phyloP scores from a whole-genome alignment of 2,329 filamentous ascomycete species.

The Metarhizium sp. region DNA sequence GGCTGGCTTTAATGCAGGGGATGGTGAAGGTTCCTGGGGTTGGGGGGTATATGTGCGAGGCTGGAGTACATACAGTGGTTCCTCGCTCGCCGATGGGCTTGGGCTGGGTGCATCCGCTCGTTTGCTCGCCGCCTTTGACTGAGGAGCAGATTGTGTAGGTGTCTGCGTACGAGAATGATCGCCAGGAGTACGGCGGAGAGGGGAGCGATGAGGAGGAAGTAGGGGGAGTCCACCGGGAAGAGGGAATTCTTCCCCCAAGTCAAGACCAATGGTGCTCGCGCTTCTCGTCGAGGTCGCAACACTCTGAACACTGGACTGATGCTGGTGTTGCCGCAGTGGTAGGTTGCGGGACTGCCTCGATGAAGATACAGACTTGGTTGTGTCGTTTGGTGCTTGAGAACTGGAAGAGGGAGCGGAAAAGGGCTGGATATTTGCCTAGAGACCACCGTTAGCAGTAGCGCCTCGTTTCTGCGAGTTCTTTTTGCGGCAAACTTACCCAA shows the following conservation, averaged over 20 bases:
- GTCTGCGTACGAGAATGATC: background rate
- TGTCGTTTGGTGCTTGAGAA: background rate
- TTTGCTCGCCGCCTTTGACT: background rate
- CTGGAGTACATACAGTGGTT: constrained; percentile 42
- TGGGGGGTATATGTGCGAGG: constrained; percentile 47
- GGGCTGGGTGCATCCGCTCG: constrained; percentile 1
- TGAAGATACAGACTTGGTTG: constrained; percentile 4
- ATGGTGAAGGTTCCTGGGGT: background rate
- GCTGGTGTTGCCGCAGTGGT: background rate
- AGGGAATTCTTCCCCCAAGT: constrained; percentile 13
- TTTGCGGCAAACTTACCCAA: constrained; percentile 44
- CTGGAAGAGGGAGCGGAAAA: constrained; percentile 9
- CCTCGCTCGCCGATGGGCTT: constrained; percentile 18
- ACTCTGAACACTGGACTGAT: constrained; percentile 11
- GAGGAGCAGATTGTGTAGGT: background rate
- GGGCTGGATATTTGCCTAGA: constrained; percentile 12
- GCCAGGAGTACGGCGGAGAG: background rate
- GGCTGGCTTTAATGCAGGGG: background rate
- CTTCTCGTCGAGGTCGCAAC: constrained; percentile 7
- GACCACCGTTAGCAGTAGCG: background rate
- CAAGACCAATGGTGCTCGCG: constrained; percentile 7
- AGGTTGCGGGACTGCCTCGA: constrained; percentile 3
- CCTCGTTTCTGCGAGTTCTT: background rate
- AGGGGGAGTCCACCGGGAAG: constrained; percentile 13
- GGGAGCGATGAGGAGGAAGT: constrained; percentile 9